Evolutionary conservation across 2,329 filamentous ascomycete genomes (phyloP).

Genomic region (Coniochaeta prunicola): DNA sequence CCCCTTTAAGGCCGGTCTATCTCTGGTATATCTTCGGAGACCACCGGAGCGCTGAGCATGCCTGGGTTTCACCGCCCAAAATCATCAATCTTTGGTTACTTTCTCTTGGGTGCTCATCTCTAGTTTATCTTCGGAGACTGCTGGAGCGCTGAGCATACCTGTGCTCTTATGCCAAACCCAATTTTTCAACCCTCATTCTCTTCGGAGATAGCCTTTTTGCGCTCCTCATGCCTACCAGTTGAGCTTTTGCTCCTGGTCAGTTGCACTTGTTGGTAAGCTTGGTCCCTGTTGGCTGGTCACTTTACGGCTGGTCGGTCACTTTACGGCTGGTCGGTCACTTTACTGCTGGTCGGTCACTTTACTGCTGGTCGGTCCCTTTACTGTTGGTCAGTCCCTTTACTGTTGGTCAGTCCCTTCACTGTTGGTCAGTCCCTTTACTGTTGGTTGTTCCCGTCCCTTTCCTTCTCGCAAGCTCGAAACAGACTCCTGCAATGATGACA

Average conservation of each 20-base stretch:
- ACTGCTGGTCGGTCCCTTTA: too few relatives aligned
- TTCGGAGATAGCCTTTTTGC: neutral
- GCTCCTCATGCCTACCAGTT: neutral
- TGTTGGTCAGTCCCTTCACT: neutral
- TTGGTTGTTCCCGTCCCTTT: neutral
- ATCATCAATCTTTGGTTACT: neutral
- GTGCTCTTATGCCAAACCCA: neutral
- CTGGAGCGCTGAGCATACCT: neutral
- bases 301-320: too few relatives aligned
- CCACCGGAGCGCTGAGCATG: neutral
- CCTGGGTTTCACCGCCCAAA: neutral
- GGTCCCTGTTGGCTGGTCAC: too few relatives aligned
- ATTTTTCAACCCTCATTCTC: neutral
- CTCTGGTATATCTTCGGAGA: neutral
- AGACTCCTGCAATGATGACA: constrained; percentile 16
- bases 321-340: too few relatives aligned
- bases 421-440: neutral
- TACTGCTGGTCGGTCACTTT: too few relatives aligned
- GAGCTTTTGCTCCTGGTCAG: too few relatives aligned
- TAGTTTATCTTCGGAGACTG: neutral
- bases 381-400: too few relatives aligned
- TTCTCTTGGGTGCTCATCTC: neutral
- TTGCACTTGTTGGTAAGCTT: too few relatives aligned
- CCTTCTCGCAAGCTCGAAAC: neutral
- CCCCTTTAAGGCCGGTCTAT: neutral